Base-by-base conservation (phyloP, 768 basidiomycete genomes). In the Lactarius vividus region DNA sequence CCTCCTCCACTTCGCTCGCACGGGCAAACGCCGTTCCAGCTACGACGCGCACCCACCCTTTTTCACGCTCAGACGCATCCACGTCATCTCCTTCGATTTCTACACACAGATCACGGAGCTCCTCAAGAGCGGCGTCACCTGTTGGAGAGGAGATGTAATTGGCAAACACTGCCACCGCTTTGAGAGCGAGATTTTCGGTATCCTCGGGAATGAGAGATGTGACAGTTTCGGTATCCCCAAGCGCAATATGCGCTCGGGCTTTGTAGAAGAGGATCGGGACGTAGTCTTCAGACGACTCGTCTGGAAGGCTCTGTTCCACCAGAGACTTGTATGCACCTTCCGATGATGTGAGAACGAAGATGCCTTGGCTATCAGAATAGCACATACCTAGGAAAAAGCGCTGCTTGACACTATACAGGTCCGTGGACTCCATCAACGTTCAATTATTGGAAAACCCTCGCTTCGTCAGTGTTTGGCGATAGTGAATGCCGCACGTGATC, bases 1-100 rank as follows among this genome's bases (percentile, higher is more conserved):
- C 95, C 77, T 98, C 95, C 76, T 97, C 95, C 13, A 91, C 77
- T 77, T 97, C 95, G 2, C 88, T 89, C 18, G 91, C 91, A 39
- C 85, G 79, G 18, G 88, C 83, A 75, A 96, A 96, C 0, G 93
- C 92, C 15, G 89, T 93, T n/a, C 88, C 94, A 35, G 92, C 92
- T 23, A 93, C 77, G 33, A 92, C 91, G 61, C 86, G 81, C 7
- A 96, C 92, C 53, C 86, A 74, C 23, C 85, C 84, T 73, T 87
- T 92, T 69, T 92, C 92, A 64, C 79, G 82, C 26, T 86, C 83
- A n/a, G 78, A 82, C 0, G 82, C 82, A 57, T 88, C 88, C 20
- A 78, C 82, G 71, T 91, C 92, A 28, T 89, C 90, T 6, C 87
- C 85, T 71, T 96, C 94, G 49, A 89, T 86, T 75, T 98, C 95